Conservation (phyloP, 805 yeast species). For the Blastobotrys terrestris region DNA sequence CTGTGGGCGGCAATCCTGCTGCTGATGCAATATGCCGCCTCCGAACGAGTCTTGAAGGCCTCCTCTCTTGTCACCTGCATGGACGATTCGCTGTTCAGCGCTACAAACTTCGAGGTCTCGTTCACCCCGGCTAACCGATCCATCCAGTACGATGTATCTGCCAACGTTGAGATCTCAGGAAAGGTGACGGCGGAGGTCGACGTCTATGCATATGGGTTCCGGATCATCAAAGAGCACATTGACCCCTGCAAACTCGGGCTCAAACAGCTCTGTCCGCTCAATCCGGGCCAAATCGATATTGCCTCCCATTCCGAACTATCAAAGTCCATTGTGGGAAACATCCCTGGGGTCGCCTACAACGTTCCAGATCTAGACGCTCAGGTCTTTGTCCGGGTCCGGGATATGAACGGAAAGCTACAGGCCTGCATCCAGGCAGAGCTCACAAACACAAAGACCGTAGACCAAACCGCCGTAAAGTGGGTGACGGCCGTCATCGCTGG, state of each 20-base stretch:
- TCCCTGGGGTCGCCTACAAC: constrained; percentile 80
- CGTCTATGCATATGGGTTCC: constrained; percentile 83
- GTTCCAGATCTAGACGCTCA: constrained; percentile 86
- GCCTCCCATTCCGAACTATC: constrained; percentile 58
- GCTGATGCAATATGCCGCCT: neutral
- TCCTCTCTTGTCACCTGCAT: constrained; percentile 81
- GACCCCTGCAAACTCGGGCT: constrained; percentile 49
- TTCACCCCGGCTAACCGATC: constrained; percentile 69
- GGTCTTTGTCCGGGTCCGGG: constrained; percentile 47
- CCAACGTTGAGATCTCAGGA: constrained; percentile 62
- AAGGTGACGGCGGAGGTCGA: constrained; percentile 62
- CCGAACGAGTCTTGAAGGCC: constrained; percentile 44
- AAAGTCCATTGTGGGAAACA: constrained; percentile 41
- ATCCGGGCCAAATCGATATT: constrained; percentile 74
- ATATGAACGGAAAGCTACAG: constrained; percentile 33
- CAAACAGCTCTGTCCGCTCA: constrained; percentile 77
- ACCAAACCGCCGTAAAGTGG: constrained; percentile 83
- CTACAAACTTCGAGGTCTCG: constrained; percentile 65
- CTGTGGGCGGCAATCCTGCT: constrained; percentile 1
- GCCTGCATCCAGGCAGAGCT: constrained; percentile 76
- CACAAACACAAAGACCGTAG: constrained; percentile 71
- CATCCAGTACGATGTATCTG: constrained; percentile 60
- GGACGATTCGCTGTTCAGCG: constrained; percentile 67
- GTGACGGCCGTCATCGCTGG: constrained; percentile 90
- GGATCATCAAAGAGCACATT: constrained; percentile 49